Evolutionary conservation across 1,139 yeast species (phyloP), one percentile per base, ranked within the genome.

Genomic region (Kodamaea plutei): DNA sequence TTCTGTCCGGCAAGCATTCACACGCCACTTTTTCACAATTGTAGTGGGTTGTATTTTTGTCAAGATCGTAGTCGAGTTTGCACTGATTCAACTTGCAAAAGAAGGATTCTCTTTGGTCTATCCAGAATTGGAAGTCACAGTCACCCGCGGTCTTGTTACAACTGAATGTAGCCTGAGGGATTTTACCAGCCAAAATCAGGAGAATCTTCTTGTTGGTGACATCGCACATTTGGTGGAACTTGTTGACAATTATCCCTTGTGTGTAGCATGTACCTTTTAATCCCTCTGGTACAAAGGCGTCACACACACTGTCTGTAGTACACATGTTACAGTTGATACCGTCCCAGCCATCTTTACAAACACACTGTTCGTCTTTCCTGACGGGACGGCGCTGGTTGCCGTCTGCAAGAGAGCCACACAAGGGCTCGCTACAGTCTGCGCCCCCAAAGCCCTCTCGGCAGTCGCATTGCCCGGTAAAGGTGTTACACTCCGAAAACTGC

Each of bases 71-170:
- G 25, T 81, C 69, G 49, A 81, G 84, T 12, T 69, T 67, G 64
- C 98, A 91, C 18, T 68, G 59, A 35, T 72, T 62, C 45, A 91
- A 69, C 25, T 84, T 93, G 63, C 98, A 91, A 53, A 78, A 91
- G 53, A 91, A 91, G 35, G 94, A 81, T 54, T 91, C 98, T 31
- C 69, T 64, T 54, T 87, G 77, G 44, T 82, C 96, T 37, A 91
- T 85, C 98, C 98, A 91, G 54, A 91, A 88, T 56, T 91, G 97
- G 59, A 91, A 88, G 50, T 87, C 80, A 61, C 98, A 91, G 10
- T 56, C 56, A 14, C 59, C 74, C 0, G 77, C 65, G 0, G 84
- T 73, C 44, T 66, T 75, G 50, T 85, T 80, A 61, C 98, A 91
- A 27, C 88, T 73, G 56, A 91, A 91, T 0, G 96, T 88, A 1